Evolutionary conservation across 1,284 basidiomycete genomes (phyloP).

Genomic region (Tremellales sp.): DNA sequence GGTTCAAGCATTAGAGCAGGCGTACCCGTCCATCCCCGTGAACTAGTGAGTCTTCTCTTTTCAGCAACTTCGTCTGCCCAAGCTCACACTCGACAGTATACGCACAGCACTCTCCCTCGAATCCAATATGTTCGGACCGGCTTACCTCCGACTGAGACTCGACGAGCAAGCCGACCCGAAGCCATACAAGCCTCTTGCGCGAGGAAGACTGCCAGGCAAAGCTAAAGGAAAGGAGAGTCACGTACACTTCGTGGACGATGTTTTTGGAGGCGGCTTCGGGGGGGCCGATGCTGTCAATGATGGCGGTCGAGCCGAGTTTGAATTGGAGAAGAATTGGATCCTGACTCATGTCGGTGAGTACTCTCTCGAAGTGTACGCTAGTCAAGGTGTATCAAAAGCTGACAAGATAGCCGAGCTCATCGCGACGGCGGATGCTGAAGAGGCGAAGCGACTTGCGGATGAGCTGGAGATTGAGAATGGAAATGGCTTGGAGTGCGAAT

Average conservation of each 20-base stretch:
- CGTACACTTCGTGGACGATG: too few species aligned
- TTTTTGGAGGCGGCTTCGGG: too few species aligned
- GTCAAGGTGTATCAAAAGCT: constrained; percentile 44
- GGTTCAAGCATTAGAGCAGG: constrained; percentile 18
- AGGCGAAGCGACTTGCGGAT: constrained; percentile 45
- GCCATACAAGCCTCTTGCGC: constrained; percentile 29
- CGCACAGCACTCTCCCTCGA: constrained; percentile 7
- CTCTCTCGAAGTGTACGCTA: neutral
- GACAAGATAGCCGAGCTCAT: constrained; percentile 21
- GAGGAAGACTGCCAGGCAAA: constrained; percentile 39
- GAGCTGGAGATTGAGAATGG: constrained; percentile 49
- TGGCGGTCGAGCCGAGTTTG: constrained; percentile 51
- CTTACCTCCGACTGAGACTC: constrained; percentile 22
- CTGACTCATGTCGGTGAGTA: constrained; percentile 38
- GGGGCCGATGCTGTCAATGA: constrained; percentile 15
- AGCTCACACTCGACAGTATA: too few species aligned
- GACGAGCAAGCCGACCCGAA: constrained; percentile 12
- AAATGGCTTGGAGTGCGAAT: constrained; percentile 70
- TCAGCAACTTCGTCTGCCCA: too few species aligned
- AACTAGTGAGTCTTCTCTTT: constrained; percentile 29
- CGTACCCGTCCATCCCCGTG: constrained; percentile 20
- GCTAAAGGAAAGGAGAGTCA: too few species aligned
- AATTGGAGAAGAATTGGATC: constrained; percentile 54
- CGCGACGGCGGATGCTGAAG: constrained; percentile 13
- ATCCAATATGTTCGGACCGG: constrained; percentile 21